phyloP scores from a whole-genome alignment of 768 basidiomycete genomes.

The Kwoniella botswanensis region DNA sequence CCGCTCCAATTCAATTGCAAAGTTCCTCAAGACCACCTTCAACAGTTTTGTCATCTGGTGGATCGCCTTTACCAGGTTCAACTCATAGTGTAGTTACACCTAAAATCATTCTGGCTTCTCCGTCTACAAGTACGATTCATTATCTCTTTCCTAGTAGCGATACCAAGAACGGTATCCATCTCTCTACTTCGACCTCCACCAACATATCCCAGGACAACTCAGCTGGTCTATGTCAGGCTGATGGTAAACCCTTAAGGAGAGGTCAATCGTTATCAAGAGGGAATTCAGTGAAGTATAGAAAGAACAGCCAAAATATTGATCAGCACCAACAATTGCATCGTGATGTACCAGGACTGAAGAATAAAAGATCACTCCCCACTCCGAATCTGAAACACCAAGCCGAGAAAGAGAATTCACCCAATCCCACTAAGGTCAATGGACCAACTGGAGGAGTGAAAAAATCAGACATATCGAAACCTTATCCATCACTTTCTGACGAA shows the following conservation, averaged over 20 bases:
- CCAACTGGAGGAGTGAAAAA: slow-evolving; percentile 11
- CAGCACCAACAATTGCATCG: slow-evolving; percentile 8
- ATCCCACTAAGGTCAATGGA: not conserved
- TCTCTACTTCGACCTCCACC: slow-evolving; percentile 2
- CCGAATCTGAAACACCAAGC: not conserved
- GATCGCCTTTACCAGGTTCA: slow-evolving; percentile 8
- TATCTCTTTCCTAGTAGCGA: slow-evolving; percentile 39
- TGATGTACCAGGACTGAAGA: slow-evolving; percentile 16
- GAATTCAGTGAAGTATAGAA: not conserved
- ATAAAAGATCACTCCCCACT: slow-evolving; percentile 9
- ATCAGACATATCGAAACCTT: slow-evolving; percentile 20
- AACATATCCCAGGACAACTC: not conserved
- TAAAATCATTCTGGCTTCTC: slow-evolving; percentile 37
- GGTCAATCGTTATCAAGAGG: slow-evolving; percentile 11
- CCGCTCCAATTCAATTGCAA: slow-evolving; percentile 16
- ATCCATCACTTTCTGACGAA: slow-evolving; percentile 14
- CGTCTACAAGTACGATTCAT: slow-evolving; percentile 39
- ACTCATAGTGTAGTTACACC: slow-evolving; percentile 21
- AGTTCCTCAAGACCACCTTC: slow-evolving; percentile 10
- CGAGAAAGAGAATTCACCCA: not conserved
- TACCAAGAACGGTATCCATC: slow-evolving; percentile 26
- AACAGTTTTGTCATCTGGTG: slow-evolving; percentile 14
- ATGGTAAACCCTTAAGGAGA: slow-evolving; percentile 5
- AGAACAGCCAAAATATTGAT: not conserved
- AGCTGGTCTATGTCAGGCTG: not conserved